phyloP scores from a whole-genome alignment of 2,329 filamentous ascomycete species.

The Sclerotinia sclerotiorum region DNA sequence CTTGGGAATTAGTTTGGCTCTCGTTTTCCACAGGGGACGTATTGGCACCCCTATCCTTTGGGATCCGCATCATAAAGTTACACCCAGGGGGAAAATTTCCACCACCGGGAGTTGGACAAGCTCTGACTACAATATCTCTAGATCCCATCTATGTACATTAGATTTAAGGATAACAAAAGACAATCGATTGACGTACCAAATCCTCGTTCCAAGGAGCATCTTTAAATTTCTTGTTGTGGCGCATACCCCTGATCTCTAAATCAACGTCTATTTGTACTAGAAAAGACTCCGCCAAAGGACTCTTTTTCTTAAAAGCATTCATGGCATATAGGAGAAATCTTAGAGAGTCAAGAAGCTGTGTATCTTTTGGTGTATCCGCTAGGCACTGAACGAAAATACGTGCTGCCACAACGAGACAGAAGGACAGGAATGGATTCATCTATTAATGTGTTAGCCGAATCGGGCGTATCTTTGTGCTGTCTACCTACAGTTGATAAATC shows the following conservation, averaged over 20 bases:
- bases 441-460: constrained; percentile 43
- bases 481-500: constrained; percentile 74
- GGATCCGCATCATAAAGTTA: constrained; percentile 24
- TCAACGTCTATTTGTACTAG: constrained; percentile 91
- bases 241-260: constrained; percentile 69
- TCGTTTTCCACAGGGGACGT: not conserved
- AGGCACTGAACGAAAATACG: constrained; percentile 94
- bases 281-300: constrained; percentile 92
- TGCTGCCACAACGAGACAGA: constrained; percentile 93
- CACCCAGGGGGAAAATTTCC: constrained; percentile 26
- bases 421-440: constrained; percentile 95
- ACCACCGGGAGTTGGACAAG: constrained; percentile 14
- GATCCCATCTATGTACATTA: constrained; percentile 34
- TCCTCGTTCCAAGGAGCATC: constrained; percentile 49
- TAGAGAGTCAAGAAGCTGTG: constrained; percentile 74
- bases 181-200: constrained; percentile 34
- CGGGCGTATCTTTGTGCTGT: not conserved
- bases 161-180: constrained; percentile 23
- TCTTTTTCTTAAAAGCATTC: constrained; percentile 82
- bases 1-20: not conserved
- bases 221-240: constrained; percentile 55
- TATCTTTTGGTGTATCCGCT: constrained; percentile 88
- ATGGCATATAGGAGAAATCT: constrained; percentile 89
- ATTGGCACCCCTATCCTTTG: constrained; percentile 11
- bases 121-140: constrained; percentile 25